Evolutionary conservation across 768 basidiomycete genomes (phyloP), one percentile per base, ranked within the genome.

Genomic region (Sarcodon aspratus): DNA sequence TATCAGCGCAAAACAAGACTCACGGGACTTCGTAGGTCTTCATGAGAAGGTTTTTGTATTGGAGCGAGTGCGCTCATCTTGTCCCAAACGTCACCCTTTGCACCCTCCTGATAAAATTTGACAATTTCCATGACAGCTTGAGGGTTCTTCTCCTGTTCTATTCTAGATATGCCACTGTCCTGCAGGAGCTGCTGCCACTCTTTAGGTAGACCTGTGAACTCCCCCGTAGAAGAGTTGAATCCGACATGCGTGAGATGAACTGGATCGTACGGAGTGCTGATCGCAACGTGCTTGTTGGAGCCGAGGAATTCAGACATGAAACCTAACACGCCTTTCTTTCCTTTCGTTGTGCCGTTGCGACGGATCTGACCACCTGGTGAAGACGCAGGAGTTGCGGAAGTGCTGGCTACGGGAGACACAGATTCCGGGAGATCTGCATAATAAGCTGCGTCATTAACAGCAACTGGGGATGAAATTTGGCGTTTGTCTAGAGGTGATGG

Each of bases 61-160:
- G 61, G 61, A 37, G 63, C 59, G 7, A 57, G 46, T 13, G 61
- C 52, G 8, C 62, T 59, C 65, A 90, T 75, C 73, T 91, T 92
- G 65, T 86, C 87, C 88, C 87, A 92, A 33, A 80, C 81, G 36
- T 61, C 61, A 33, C 82, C 82, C 50, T 78, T 76, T 52, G 80
- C 75, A 34, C 85, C 79, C 65, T 93, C 88, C 59, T 98, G 95
- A 65, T 96, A 98, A 68, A 98, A 97, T 60, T 94, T 93, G 64
- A 99, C 95, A 54, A 98, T 95, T 60, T 97, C 96, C 80, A 94
- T 93, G 52, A 98, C 92, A 6, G 92, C 92, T 66, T 96, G 86
- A 0, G 96, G 96, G 60, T 98, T 94, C 72, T 89, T 92, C 66
- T 96, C 94, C 70, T 99, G 96, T 66, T 99, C 93, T 18, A 70